phyloP scores from a whole-genome alignment of 1,284 basidiomycete genomes.

The Coniferiporia sulphurascens region DNA sequence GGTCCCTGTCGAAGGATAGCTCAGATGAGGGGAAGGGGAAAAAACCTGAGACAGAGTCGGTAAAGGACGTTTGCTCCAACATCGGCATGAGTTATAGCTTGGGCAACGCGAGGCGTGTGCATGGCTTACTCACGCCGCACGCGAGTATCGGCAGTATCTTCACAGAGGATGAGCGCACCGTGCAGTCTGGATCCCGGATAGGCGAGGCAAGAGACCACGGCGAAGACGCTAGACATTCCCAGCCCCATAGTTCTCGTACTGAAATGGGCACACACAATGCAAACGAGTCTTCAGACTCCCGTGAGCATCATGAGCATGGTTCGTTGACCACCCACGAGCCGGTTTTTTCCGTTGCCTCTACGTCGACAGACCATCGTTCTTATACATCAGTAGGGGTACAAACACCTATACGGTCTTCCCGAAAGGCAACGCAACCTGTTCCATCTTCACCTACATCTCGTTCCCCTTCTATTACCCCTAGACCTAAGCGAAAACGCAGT shows the following conservation, averaged over 20 bases:
- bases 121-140: slow-evolving; percentile 12
- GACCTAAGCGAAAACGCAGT: background rate
- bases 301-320: background rate
- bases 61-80: background rate
- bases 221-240: too few species aligned
- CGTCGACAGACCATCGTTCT: background rate
- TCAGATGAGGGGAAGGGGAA: background rate
- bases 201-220: background rate
- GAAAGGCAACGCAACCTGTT: background rate
- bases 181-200: background rate
- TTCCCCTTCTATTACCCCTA: background rate
- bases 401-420: background rate
- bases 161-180: background rate
- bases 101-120: background rate
- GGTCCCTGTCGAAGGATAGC: too few species aligned
- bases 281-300: background rate
- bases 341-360: background rate
- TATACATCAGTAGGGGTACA: slow-evolving; percentile 7
- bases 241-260: too few species aligned
- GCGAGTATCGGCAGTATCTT: background rate
- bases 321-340: background rate
- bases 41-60: background rate
- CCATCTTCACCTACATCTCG: background rate
- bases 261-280: background rate
- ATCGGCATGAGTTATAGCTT: background rate